Conservation (phyloP, 371 early-diverging fungal species). For the Mortierella sp. region DNA sequence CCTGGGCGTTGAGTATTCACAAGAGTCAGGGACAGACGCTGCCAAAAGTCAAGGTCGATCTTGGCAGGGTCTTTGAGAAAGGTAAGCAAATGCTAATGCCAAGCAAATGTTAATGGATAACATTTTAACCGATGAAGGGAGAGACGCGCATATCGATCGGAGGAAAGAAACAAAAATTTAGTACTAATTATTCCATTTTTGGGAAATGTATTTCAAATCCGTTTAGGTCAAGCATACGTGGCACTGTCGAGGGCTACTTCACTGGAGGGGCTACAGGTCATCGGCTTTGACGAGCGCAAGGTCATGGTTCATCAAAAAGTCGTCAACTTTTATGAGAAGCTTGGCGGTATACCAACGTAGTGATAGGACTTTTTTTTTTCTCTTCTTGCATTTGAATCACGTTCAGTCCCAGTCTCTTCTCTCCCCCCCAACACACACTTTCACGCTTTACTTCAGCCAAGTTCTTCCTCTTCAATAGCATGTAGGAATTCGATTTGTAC, state of each 20-base stretch:
- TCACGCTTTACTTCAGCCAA: too few species aligned
- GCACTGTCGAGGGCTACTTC: slow-evolving; percentile 66
- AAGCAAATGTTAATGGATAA: too few species aligned
- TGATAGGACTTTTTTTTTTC: neutral
- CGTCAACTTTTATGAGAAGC: slow-evolving; percentile 64
- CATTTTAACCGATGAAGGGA: too few species aligned
- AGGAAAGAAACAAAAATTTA: neutral
- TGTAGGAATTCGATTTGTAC: too few species aligned
- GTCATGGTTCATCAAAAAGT: slow-evolving; percentile 83
- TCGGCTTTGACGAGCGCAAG: slow-evolving; percentile 76
- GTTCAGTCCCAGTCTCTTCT: too few species aligned
- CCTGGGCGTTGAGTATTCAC: slow-evolving; percentile 78
- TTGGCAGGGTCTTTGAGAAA: slow-evolving; percentile 49
- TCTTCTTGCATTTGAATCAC: too few species aligned
- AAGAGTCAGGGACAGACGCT: slow-evolving; percentile 67
- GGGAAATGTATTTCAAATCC: slow-evolving; percentile 30
- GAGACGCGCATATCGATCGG: too few species aligned
- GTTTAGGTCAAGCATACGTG: slow-evolving; percentile 73
- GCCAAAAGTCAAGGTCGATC: slow-evolving; percentile 48
- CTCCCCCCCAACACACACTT: too few species aligned
- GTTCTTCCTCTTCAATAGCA: too few species aligned
- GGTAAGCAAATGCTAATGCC: slow-evolving; percentile 30
- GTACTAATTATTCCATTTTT: neutral
- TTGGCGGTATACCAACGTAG: neutral
- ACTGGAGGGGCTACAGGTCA: slow-evolving; percentile 72